Evolutionary conservation across 768 basidiomycete genomes (phyloP).

Genomic region (Lactarius deliciosus): DNA sequence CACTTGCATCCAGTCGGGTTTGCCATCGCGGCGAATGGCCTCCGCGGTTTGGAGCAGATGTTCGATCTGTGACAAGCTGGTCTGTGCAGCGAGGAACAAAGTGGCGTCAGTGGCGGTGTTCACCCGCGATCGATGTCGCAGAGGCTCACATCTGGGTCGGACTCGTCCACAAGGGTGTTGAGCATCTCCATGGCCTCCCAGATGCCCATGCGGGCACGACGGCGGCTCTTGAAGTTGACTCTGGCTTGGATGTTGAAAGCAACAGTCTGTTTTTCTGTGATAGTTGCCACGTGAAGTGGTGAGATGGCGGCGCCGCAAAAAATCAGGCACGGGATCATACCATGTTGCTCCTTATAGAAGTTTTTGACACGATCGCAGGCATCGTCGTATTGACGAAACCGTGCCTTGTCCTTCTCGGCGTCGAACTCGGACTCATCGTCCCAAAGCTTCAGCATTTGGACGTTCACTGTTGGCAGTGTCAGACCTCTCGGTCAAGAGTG

Average conservation of each 20-base stretch:
- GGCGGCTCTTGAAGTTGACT: slow-evolving; percentile 65
- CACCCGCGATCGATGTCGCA: neutral
- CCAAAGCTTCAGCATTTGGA: slow-evolving; percentile 59
- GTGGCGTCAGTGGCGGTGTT: slow-evolving; percentile 9
- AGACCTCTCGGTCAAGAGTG: slow-evolving; percentile 9
- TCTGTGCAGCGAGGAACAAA: slow-evolving; percentile 42
- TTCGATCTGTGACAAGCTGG: slow-evolving; percentile 79
- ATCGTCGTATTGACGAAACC: slow-evolving; percentile 70
- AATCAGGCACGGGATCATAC: slow-evolving; percentile 38
- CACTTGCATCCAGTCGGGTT: slow-evolving; percentile 92
- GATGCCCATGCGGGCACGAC: slow-evolving; percentile 70
- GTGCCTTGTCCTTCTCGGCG: slow-evolving; percentile 59
- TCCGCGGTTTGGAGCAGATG: slow-evolving; percentile 92
- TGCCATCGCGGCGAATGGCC: slow-evolving; percentile 80
- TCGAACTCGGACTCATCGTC: slow-evolving; percentile 59
- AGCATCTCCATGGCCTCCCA: slow-evolving; percentile 89
- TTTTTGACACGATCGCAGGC: slow-evolving; percentile 77
- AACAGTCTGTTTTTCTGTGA: slow-evolving; percentile 80
- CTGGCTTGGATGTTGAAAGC: slow-evolving; percentile 80
- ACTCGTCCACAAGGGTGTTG: slow-evolving; percentile 85
- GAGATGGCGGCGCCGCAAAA: slow-evolving; percentile 11
- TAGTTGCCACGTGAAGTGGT: slow-evolving; percentile 2
- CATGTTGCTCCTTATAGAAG: slow-evolving; percentile 79
- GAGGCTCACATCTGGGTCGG: slow-evolving; percentile 75
- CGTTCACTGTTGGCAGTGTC: slow-evolving; percentile 52